Evolutionary conservation across 805 yeast genomes (phyloP), one percentile per base, ranked within the genome.

Genomic region (Suhomyces emberorum): DNA sequence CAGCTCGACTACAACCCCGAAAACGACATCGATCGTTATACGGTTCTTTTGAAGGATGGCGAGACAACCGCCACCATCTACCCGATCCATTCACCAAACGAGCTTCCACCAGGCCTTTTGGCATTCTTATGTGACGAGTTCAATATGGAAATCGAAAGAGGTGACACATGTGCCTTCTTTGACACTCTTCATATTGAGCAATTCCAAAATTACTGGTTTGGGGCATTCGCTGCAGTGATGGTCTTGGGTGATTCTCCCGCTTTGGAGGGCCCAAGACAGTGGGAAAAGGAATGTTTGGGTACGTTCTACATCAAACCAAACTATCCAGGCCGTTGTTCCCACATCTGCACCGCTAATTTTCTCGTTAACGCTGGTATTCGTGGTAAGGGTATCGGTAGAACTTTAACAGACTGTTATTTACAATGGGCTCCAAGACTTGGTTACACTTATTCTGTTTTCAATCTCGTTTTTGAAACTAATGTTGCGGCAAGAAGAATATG

Each of bases 281-380:
- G 98, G 96, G 95, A 88, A 42, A 87, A 85, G 49, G 89, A 83
- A 54, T 91, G 97, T 55, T 67, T 93, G 31, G 98, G 98, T 0
- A 76, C 89, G 1, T 88, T 91, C 54, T 81, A 74, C 55, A 72
- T 91, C 42, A 83, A 83, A 46, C 93, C 97, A 2, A 84, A 87
- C 51, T 91, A 82, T 54, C 96, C 97, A 0, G 98, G 98, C 2
- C 69, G 98, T 30, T 83, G 93, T 14, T 79, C 95, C 0, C 97
- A 91, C 54, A 82, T 93, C n/a, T 88, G 95, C 49, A 85, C 95
- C 0, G 95, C 87, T 1, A 82, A 83, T 15, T 84, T 91, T 49
- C 64, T 91, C 23, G 98, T 91, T 2, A 88, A 91, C 59, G 93
- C 95, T 3, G 95, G 95, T 46, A 87, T 87, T 48, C 69, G 98